A percentile compares a stretch with the other conserved stretches of the same genome.
These are phyloP conservation scores for Limtongozyma cylindracea DNA, from an alignment of 805 yeast species.

Conservation along the genomic window DNA sequence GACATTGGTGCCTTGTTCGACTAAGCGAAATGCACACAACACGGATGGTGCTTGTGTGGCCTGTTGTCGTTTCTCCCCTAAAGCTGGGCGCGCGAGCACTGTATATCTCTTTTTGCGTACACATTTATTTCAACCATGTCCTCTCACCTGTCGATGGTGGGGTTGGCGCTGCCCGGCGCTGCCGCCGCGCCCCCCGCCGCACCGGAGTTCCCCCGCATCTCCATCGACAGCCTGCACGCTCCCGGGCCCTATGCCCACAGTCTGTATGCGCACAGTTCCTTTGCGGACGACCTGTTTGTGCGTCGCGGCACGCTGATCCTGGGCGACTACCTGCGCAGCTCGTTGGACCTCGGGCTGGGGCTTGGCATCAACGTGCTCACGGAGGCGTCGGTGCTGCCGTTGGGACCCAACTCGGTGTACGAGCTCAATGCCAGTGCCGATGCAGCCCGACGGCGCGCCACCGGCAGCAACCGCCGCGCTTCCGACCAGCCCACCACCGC, in stretches of 20 bases:
- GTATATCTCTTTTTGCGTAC: no score
- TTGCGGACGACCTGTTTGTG: no score
- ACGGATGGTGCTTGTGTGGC: constrained; percentile 60
- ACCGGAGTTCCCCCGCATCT: constrained; percentile 3
- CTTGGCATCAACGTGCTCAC: constrained; percentile 3
- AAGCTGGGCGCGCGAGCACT: no score
- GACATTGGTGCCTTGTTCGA: constrained; percentile 25
- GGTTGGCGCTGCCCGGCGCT: constrained; percentile 1
- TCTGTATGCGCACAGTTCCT: no score
- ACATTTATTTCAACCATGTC: no score
- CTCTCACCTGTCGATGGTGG: no score
- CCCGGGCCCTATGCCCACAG: constrained; percentile 2
- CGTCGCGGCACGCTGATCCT: constrained; percentile 3
- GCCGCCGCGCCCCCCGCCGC: constrained; percentile 3
- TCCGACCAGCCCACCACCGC: constrained; percentile 50
- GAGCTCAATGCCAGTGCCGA: constrained; percentile 47
- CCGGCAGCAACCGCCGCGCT: no score
- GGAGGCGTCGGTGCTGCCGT: constrained; percentile 16
- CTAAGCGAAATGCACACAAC: constrained; percentile 70
- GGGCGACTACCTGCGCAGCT: constrained; percentile 3
- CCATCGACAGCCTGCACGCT: constrained; percentile 2
- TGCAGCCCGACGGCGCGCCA: constrained; percentile 11
- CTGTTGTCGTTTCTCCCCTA: constrained; percentile 1
- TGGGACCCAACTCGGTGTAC: constrained; percentile 55
- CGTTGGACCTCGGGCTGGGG: constrained; percentile 3